phyloP scores from a whole-genome alignment of 305 asterid genomes.

The Fraxinus sp. region DNA sequence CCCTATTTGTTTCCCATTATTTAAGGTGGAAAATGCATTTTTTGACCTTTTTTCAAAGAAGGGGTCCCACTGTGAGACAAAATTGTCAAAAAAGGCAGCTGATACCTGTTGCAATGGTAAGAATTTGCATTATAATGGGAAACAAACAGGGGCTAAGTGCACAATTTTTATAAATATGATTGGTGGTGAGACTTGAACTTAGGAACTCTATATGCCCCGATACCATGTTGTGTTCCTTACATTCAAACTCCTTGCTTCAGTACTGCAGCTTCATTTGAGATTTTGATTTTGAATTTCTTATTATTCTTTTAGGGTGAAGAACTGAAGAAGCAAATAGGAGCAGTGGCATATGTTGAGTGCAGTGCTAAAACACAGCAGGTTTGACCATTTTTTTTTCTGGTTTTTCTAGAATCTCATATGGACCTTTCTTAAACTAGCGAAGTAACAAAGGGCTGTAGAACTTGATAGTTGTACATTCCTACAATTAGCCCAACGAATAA shows the following conservation, averaged over 20 bases:
- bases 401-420: not conserved
- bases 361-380: slow-evolving; percentile 88
- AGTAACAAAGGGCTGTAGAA: not conserved
- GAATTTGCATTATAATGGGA: too few relatives aligned
- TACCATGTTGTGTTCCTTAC: not conserved
- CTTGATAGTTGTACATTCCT: not conserved
- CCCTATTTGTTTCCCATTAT: too few relatives aligned
- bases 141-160: not conserved
- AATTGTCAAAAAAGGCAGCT: too few relatives aligned
- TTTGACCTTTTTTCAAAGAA: too few relatives aligned
- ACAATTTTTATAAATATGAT: not conserved
- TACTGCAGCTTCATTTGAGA: not conserved
- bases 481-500: not conserved
- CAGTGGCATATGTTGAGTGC: slow-evolving; percentile 77
- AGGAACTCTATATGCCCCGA: not conserved
- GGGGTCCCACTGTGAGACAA: too few relatives aligned
- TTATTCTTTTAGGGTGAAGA: slow-evolving; percentile 62
- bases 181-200: not conserved
- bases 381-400: not conserved
- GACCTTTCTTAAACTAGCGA: not conserved
- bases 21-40: too few relatives aligned
- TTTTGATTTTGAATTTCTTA: not conserved
- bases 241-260: not conserved
- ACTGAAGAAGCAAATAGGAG: slow-evolving; percentile 77
- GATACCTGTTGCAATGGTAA: too few relatives aligned